These are phyloP conservation scores for Candida multigemmis DNA, from an alignment of 805 yeast genomes.

Conservation along the genomic window DNA sequence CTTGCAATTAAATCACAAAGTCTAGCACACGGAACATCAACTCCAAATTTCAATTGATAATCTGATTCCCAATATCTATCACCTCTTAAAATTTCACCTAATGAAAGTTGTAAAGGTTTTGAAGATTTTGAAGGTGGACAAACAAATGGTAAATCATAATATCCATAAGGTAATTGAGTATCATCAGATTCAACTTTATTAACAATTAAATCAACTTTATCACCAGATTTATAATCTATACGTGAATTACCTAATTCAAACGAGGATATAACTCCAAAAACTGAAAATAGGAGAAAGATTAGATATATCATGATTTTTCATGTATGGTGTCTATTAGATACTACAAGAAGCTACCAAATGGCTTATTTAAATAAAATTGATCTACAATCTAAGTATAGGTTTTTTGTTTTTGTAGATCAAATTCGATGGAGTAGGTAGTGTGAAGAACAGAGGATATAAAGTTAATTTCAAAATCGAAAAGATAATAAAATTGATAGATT, in stretches of 20 bases:
- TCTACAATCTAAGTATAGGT: no score
- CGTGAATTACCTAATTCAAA: conserved; percentile 21
- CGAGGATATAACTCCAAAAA: no score
- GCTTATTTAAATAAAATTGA: no score
- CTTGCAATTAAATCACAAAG: conserved; percentile 59
- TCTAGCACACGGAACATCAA: conserved; percentile 57
- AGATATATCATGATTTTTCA: no score
- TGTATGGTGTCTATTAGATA: no score
- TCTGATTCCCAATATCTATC: conserved; percentile 74
- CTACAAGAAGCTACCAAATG: no score
- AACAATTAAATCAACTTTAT: conserved; percentile 58
- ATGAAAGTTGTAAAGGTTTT: conserved; percentile 57
- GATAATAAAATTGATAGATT: no score
- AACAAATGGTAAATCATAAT: conserved; percentile 70
- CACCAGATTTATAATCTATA: conserved; percentile 37
- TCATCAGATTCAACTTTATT: conserved; percentile 73
- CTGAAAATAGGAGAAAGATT: no score
- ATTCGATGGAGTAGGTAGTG: no score
- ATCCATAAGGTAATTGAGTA: conserved; percentile 71
- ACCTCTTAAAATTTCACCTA: conserved; percentile 74
- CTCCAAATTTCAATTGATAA: conserved; percentile 52
- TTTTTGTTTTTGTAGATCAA: no score
- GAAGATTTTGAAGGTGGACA: conserved; percentile 54
- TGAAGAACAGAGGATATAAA: no score
- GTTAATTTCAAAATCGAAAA: no score